Evolutionary conservation across 768 basidiomycete genomes (phyloP), one percentile per base, ranked within the genome.

Genomic region (Gymnopilus junonius): DNA sequence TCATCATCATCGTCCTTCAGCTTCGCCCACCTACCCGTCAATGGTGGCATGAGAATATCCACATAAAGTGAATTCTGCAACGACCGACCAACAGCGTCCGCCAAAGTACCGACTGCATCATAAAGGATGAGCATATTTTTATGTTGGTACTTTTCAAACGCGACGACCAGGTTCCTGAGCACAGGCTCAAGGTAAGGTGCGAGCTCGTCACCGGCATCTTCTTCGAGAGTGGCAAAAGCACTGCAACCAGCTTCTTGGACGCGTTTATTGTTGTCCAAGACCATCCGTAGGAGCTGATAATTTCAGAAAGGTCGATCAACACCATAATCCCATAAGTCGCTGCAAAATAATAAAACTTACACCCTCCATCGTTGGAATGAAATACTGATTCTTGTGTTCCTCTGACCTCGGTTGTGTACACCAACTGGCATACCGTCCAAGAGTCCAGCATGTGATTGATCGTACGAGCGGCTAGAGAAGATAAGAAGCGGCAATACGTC

Each of bases 161-260:
- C 97, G 66, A 94, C 88, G 37, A 99, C 96, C 57, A 99, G 83
- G 76, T 98, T 98, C 58, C 92, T 89, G 61, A 99, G 81, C 57
- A 99, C 93, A 3, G 96, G 96, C 69, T 97, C 95, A 14, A 99
- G 88, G 79, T 92, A 99, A 1, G 97, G 97, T 12, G 88, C 91
- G 57, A 99, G 87, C 67, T 93, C 91, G 3, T 84, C 71, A 2
- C 95, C 97, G 4, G 97, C 97, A 74, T 99, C 97, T 75, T 99
- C 97, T 75, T 99, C 97, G 12, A 99, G 85, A 14, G 97, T 99
- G 11, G 97, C 97, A 71, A 99, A 99, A 0, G 97, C 97, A 66
- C 94, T 96, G 77, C 97, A 99, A 10, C 97, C 97, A 3, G 97
- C 97, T 77, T 99, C 97, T 79, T 99, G 97, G 1, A 99, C 97